phyloP scores from a whole-genome alignment of 2,329 filamentous ascomycete genomes.

The Paecilomyces fulvus region DNA sequence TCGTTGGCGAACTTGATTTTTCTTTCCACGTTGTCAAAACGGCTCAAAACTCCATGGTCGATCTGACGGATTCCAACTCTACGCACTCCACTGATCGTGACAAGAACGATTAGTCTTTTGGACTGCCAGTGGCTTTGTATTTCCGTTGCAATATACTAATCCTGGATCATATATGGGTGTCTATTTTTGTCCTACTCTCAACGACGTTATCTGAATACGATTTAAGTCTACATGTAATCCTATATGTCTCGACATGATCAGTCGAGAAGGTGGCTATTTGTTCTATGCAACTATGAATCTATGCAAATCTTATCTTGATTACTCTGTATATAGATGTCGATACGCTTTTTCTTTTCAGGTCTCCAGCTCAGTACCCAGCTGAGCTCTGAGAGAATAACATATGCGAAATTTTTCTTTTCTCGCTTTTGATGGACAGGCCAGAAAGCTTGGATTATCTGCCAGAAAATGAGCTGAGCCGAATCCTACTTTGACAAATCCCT shows the following conservation, averaged over 20 bases:
- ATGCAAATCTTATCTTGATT: no score
- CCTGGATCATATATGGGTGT: not conserved
- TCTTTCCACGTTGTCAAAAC: conserved; percentile 51
- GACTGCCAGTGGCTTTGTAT: not conserved
- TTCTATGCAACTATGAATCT: not conserved
- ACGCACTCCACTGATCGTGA: not conserved
- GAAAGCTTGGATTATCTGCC: no score
- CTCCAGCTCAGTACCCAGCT: no score
- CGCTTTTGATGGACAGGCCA: no score
- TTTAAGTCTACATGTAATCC: not conserved
- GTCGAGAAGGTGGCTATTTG: not conserved
- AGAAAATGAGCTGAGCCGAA: no score
- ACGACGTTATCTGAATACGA: not conserved
- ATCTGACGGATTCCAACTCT: not conserved
- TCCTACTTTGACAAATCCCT: no score
- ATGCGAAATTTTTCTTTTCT: no score
- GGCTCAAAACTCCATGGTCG: not conserved
- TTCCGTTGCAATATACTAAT: not conserved
- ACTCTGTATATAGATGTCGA: no score
- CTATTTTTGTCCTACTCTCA: not conserved
- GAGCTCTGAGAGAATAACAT: no score
- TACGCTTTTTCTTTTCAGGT: no score
- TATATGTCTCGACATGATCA: not conserved
- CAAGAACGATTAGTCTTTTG: not conserved
- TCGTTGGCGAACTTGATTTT: conserved; percentile 71